Conservation (phyloP, 23 red algal species). For the Gracilaria gracilis region DNA sequence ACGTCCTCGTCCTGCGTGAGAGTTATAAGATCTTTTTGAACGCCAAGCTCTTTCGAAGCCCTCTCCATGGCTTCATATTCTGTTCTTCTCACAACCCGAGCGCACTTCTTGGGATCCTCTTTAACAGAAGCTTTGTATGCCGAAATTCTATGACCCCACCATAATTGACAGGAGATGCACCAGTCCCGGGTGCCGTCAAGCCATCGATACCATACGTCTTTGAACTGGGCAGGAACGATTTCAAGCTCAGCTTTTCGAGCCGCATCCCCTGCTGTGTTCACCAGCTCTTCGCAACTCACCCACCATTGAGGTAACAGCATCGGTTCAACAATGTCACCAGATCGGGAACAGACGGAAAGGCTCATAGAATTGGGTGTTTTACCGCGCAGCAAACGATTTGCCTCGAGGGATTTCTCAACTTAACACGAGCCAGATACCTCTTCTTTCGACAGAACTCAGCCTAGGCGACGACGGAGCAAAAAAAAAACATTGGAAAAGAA, state of each 20-base stretch:
- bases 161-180: constrained; percentile 98
- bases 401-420: constrained; percentile 85
- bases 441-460: constrained; percentile 61
- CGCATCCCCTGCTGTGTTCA: constrained; percentile 64
- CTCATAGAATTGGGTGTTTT: constrained; percentile 95
- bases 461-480: background rate
- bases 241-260: constrained; percentile 74
- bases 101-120: constrained; percentile 11
- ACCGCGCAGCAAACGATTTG: constrained; percentile 70
- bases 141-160: constrained; percentile 99
- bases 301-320: constrained; percentile 96
- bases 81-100: constrained; percentile 88
- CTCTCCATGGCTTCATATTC: constrained; percentile 78
- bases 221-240: constrained; percentile 84
- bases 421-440: constrained; percentile 93
- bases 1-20: constrained; percentile 98
- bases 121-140: constrained; percentile 59
- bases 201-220: constrained; percentile 92
- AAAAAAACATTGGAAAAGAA: background rate
- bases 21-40: constrained; percentile 25
- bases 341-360: constrained; percentile 91
- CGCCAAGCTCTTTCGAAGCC: constrained; percentile 52
- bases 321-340: constrained; percentile 95
- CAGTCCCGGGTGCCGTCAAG: constrained; percentile 95
- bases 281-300: constrained; percentile 91